A percentile compares a stretch with the other conserved stretches of the same genome.
These are phyloP conservation scores for Omphalotus guepiniiformis DNA, from an alignment of 768 basidiomycete genomes.

Conservation along the genomic window DNA sequence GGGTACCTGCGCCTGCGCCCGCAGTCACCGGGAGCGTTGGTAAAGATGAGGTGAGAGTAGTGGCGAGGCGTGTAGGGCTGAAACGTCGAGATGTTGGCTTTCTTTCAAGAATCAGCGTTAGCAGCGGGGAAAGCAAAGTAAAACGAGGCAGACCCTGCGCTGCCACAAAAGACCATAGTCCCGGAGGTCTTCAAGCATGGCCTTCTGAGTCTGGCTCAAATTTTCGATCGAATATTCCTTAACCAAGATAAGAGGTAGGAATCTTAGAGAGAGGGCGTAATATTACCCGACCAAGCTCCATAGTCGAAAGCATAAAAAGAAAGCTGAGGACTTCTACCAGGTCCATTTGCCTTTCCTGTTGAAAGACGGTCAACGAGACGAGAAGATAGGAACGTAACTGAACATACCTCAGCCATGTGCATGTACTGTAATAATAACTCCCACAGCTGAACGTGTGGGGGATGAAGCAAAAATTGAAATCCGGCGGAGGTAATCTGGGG, in stretches of 20 bases:
- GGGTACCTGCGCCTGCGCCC: slow-evolving; percentile 51
- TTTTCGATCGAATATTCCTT: slow-evolving; percentile 89
- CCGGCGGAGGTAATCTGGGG: slow-evolving; percentile 89
- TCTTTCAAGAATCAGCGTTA: slow-evolving; percentile 17
- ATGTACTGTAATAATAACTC: slow-evolving; percentile 89
- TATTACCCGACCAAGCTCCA: slow-evolving; percentile 84
- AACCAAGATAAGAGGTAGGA: neutral
- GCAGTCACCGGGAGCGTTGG: slow-evolving; percentile 69
- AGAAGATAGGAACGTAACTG: slow-evolving; percentile 12
- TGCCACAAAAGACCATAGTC: slow-evolving; percentile 96
- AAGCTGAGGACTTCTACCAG: slow-evolving; percentile 91
- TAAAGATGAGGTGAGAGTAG: slow-evolving; percentile 89
- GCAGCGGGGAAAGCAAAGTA: slow-evolving; percentile 18
- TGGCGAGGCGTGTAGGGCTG: slow-evolving; percentile 91
- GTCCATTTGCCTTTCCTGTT: slow-evolving; percentile 83
- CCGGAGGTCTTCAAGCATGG: slow-evolving; percentile 88
- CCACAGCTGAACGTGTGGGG: slow-evolving; percentile 95
- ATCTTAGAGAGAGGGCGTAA: slow-evolving; percentile 7
- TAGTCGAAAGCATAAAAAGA: slow-evolving; percentile 94
- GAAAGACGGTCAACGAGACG: slow-evolving; percentile 12
- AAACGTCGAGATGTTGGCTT: slow-evolving; percentile 77
- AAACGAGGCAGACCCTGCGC: slow-evolving; percentile 48
- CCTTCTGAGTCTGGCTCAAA: slow-evolving; percentile 72
- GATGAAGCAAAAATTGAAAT: slow-evolving; percentile 94
- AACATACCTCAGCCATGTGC: slow-evolving; percentile 71